Evolutionary conservation across 2,329 filamentous ascomycete species (phyloP), one percentile per base, ranked within the genome.

Genomic region (Fusarium armeniacum): DNA sequence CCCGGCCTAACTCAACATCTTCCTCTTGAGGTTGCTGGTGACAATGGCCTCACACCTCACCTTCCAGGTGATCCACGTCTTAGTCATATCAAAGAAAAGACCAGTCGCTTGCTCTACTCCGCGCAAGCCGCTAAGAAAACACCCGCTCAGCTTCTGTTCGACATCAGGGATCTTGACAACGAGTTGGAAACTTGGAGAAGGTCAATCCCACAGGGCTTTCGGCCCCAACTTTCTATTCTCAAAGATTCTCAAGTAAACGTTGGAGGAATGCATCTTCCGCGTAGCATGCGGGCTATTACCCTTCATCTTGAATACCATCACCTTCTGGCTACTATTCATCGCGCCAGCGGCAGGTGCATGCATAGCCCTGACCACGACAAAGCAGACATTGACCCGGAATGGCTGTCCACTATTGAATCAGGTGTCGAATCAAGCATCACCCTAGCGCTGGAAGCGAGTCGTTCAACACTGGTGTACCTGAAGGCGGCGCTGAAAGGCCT

Each of bases 141-240:
- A 0, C 85, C 88, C 41, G 84, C 85, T 0, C 85, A 88, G 57
- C 75, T 89, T 0, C 77, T 89, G 3, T 81, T 82, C 12, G 82
- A 84, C 5, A 88, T 89, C 15, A 82, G 86, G 8, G 83, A 87
- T 72, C 77, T 89, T 0, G 87, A 89, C 60, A 83, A 86, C 24
- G 84, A 87, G 32, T 76, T 89, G 1, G 87, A 89, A 47, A 74
- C 74, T 15, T 89, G 87, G 87, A 80, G 87, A 1, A 68, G 82
- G 2, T 85, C 85, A 0, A 71, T 89, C 0, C 83, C 84, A 0
- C 69, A 72, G 1, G 68, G 78, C 9, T 83, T 80, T 58, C 79
- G 85, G 3, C 87, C 86, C 0, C 81, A 79, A 0, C 74, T 89
- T 11, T 83, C 84, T 0, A 80, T 84, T 10, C 58, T 60, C 2